These are phyloP conservation scores for Cladosporium cucumerinum DNA, from an alignment of 2,329 filamentous ascomycete species.

Conservation along the genomic window DNA sequence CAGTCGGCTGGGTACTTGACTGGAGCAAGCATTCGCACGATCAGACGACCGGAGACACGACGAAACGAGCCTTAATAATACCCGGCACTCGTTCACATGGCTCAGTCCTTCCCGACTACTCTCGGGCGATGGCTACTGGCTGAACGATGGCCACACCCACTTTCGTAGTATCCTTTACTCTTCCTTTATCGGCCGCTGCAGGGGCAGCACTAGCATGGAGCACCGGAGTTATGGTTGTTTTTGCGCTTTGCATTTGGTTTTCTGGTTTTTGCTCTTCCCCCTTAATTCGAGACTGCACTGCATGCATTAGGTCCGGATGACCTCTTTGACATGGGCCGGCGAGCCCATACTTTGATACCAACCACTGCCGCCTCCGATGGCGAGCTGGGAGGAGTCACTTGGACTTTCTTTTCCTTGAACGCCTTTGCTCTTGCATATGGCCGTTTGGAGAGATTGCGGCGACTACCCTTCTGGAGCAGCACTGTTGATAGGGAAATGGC, in stretches of 20 bases:
- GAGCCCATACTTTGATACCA: neutral
- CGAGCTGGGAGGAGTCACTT: conserved; percentile 2
- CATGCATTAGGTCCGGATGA: neutral
- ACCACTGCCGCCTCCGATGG: neutral
- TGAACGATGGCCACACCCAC: conserved; percentile 8
- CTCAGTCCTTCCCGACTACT: neutral
- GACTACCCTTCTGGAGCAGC: conserved; percentile 6
- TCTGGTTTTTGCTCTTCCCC: neutral
- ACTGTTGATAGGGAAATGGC: neutral
- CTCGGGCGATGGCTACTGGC: neutral
- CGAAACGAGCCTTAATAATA: conserved; percentile 14
- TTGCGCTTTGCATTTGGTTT: neutral
- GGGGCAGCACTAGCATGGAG: conserved; percentile 3
- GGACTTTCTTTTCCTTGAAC: conserved; percentile 9
- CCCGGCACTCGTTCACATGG: conserved; percentile 3
- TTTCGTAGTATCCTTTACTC: conserved; percentile 10
- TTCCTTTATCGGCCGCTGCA: neutral
- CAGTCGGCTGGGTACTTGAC: neutral
- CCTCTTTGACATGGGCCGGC: neutral
- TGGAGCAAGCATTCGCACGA: neutral
- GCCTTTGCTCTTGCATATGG: conserved; percentile 5
- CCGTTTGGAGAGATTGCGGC: neutral
- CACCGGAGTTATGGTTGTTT: neutral
- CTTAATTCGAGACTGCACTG: conserved; percentile 10
- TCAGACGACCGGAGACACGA: conserved; percentile 4